A percentile compares a stretch with the other conserved stretches of the same genome.
phyloP scores from a whole-genome alignment of 768 basidiomycete species.

The Mycena crocata region DNA sequence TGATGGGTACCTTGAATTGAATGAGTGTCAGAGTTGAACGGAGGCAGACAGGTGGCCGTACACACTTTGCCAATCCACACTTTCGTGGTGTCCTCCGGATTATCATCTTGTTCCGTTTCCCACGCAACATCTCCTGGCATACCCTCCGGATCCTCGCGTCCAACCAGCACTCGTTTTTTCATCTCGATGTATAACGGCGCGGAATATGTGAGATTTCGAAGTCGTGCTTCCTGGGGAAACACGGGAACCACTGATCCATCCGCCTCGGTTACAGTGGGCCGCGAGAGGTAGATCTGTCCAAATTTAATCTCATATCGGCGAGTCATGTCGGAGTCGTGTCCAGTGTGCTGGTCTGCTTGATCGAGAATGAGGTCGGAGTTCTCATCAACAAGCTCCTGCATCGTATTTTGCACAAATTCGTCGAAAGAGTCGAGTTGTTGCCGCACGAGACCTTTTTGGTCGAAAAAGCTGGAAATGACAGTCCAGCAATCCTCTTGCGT shows the following conservation, averaged over 20 bases:
- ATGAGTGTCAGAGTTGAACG: constrained; percentile 17
- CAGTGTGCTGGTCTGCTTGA: constrained; percentile 96
- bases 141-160: constrained; percentile 84
- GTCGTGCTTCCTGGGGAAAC: constrained; percentile 95
- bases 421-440: constrained; percentile 99
- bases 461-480: constrained; percentile 96
- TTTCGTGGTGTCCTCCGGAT: constrained; percentile 76
- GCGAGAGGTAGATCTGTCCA: constrained; percentile 96
- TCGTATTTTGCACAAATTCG: constrained; percentile 98
- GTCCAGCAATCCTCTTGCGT: constrained; percentile 96
- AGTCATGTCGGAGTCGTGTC: constrained; percentile 81
- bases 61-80: constrained; percentile 95
- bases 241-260: constrained; percentile 95
- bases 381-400: constrained; percentile 99
- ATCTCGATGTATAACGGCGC: constrained; percentile 97
- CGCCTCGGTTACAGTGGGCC: constrained; percentile 94
- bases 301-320: constrained; percentile 98
- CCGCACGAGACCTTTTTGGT: constrained; percentile 95
- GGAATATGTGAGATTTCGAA: constrained; percentile 96
- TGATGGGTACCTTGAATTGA: constrained; percentile 90
- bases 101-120: constrained; percentile 78
- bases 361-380: constrained; percentile 95
- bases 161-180: constrained; percentile 85
- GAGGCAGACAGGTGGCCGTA: constrained; percentile 8
- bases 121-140: constrained; percentile 84